phyloP scores from a whole-genome alignment of 257 asterid species.

The Osmanthus fragrans region DNA sequence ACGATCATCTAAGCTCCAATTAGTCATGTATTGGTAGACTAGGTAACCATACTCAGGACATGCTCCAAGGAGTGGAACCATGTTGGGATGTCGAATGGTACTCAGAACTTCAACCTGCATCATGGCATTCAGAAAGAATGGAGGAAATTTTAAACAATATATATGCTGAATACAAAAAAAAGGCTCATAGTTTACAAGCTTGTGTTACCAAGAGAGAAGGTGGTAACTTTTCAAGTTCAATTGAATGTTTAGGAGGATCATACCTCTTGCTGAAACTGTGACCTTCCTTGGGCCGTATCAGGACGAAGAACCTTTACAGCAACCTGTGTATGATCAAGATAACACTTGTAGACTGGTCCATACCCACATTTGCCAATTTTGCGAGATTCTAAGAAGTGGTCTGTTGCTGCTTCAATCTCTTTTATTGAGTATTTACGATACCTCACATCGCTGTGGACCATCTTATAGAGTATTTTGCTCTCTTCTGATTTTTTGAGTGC shows the following conservation, averaged over 20 bases:
- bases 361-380: constrained; percentile 31
- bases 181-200: neutral
- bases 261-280: constrained; percentile 31
- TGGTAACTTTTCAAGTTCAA: neutral
- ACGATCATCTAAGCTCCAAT: constrained; percentile 14
- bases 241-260: neutral
- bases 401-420: constrained; percentile 26
- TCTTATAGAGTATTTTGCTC: constrained; percentile 14
- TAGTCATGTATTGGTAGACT: constrained; percentile 7
- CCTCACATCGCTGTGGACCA: constrained; percentile 13
- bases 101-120: constrained; percentile 11
- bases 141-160: neutral
- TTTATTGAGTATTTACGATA: constrained; percentile 23
- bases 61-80: constrained; percentile 20
- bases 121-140: neutral
- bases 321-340: constrained; percentile 26
- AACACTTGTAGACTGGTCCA: constrained; percentile 31
- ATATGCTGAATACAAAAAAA: neutral
- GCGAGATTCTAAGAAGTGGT: constrained; percentile 14
- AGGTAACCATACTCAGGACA: constrained; percentile 15
- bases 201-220: neutral
- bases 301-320: constrained; percentile 32
- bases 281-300: constrained; percentile 30
- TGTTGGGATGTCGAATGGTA: constrained; percentile 12
- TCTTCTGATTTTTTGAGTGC: constrained; percentile 35